These are phyloP conservation scores for Syncephalastrum racemosum DNA, from an alignment of 371 early-diverging fungal species.

Conservation along the genomic window DNA sequence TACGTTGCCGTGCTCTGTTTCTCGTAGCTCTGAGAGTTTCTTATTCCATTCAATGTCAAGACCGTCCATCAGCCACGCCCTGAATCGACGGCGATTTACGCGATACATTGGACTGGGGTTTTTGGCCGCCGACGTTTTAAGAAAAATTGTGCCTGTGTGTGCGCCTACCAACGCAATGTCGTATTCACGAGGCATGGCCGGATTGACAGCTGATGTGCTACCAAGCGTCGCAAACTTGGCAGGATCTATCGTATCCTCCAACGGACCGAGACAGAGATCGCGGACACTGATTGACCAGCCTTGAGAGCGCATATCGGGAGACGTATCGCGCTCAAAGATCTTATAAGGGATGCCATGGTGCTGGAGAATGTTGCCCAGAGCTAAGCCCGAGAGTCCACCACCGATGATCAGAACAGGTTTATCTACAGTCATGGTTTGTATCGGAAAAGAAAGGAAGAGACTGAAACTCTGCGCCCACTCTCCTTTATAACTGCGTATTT, in stretches of 20 bases:
- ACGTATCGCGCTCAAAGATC: constrained; percentile 32
- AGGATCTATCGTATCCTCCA: constrained; percentile 9
- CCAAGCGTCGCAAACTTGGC: constrained; percentile 10
- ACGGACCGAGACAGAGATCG: constrained; percentile 12
- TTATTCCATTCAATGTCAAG: constrained; percentile 26
- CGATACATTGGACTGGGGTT: constrained; percentile 7
- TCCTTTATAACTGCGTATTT: no score
- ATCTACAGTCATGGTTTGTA: not conserved
- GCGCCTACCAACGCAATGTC: constrained; percentile 15
- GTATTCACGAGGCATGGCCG: constrained; percentile 4
- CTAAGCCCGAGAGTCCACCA: constrained; percentile 35
- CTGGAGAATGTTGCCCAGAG: constrained; percentile 26
- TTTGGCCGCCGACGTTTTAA: not conserved
- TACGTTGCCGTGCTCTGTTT: constrained; percentile 16
- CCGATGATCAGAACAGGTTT: constrained; percentile 32
- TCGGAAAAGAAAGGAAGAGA: no score
- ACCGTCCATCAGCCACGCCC: constrained; percentile 21
- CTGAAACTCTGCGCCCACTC: no score
- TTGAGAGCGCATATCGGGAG: constrained; percentile 20
- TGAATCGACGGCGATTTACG: constrained; percentile 24
- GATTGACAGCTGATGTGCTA: constrained; percentile 15
- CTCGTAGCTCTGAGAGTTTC: constrained; percentile 6
- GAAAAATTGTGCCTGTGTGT: not conserved
- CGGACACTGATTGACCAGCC: constrained; percentile 27
- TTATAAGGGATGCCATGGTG: constrained; percentile 22